Base-by-base conservation (phyloP, 2,329 filamentous ascomycete species). In the Didymosphaeria variabile region DNA sequence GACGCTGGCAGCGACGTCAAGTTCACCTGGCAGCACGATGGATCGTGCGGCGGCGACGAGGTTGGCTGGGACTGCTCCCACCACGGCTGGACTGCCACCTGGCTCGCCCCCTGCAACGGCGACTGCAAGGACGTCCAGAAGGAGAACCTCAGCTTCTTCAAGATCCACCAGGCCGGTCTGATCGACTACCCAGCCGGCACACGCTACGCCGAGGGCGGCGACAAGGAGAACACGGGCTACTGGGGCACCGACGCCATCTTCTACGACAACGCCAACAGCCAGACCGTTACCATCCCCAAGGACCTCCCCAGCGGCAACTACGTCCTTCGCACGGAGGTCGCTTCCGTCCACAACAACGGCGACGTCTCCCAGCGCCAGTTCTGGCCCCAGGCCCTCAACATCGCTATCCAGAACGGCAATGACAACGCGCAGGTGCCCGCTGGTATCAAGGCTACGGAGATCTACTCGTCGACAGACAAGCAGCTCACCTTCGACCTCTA, bases 361-460 rank as follows among this genome's bases (percentile, higher is more conserved):
- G 62, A 62, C 31, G 70, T 75, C 44, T 61, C 65, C 31, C 55
- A 75, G 49, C 67, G 73, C 57, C 75, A 77, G 59, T 73, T 75
- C 67, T 77, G 74, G 72, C 75, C 75, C 8, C 73, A 76, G 62
- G 72, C 72, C 19, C 75, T 75, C 69, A 77, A 76, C 62, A 69
- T 77, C 66, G 69, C 73, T 59, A 67, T 77, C 38, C 71, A 69
- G 8, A 72, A 71, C 21, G 74, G 74, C 36, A 66, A 73, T 19
- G 67, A 72, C 55, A 64, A 61, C 50, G 62, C 68, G 17, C 12
- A 64, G 32, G 56, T 75, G 1, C 73, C 73, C 2, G 59, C 60
- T 15, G 74, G 75, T 34, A 67, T 66, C 61, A 71, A 71, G 67
- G 75, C 67, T 26, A 76, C 73, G 1, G 67, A 73, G 60, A 67